A percentile compares a stretch with the other conserved stretches of the same genome.
Conservation (phyloP, 495 filamentous ascomycete genomes). For the Saxispiralis lemnorum region DNA sequence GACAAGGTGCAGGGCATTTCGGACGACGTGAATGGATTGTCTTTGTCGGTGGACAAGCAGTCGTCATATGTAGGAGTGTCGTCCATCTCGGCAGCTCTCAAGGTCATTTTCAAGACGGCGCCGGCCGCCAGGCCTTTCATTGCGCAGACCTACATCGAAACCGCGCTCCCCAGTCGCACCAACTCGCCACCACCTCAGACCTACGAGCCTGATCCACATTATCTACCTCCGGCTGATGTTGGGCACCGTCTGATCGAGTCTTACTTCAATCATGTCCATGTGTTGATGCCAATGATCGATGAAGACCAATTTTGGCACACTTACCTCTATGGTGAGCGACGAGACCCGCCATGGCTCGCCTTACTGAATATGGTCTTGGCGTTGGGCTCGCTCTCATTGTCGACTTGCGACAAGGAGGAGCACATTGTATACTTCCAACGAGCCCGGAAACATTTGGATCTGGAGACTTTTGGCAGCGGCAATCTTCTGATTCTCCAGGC, state of each 20-base stretch:
- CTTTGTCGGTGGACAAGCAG: conserved; percentile 50
- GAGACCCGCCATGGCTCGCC: conserved; percentile 56
- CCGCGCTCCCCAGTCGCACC: conserved; percentile 18
- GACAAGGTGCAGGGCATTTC: conserved; percentile 43
- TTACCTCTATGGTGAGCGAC: conserved; percentile 46
- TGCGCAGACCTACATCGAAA: conserved; percentile 24
- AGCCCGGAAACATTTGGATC: conserved; percentile 47
- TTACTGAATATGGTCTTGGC: conserved; percentile 69
- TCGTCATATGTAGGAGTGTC: conserved; percentile 70
- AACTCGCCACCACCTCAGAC: conserved; percentile 20
- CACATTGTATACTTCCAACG: conserved; percentile 58
- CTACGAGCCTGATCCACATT: conserved; percentile 17
- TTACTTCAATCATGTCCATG: conserved; percentile 62
- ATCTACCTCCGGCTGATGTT: conserved; percentile 21
- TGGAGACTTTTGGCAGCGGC: conserved; percentile 51
- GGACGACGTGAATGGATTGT: conserved; percentile 67
- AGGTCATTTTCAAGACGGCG: conserved; percentile 63
- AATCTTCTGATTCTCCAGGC: conserved; percentile 57
- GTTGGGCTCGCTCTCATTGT: conserved; percentile 54
- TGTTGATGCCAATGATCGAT: conserved; percentile 60
- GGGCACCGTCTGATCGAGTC: conserved; percentile 45
- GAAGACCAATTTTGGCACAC: conserved; percentile 56
- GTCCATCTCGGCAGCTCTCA: conserved; percentile 62
- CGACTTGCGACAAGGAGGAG: conserved; percentile 49
- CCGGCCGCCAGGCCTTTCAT: conserved; percentile 45